Base-by-base conservation (phyloP, 2,329 filamentous ascomycete genomes). In the Aspergillus ochraceus region DNA sequence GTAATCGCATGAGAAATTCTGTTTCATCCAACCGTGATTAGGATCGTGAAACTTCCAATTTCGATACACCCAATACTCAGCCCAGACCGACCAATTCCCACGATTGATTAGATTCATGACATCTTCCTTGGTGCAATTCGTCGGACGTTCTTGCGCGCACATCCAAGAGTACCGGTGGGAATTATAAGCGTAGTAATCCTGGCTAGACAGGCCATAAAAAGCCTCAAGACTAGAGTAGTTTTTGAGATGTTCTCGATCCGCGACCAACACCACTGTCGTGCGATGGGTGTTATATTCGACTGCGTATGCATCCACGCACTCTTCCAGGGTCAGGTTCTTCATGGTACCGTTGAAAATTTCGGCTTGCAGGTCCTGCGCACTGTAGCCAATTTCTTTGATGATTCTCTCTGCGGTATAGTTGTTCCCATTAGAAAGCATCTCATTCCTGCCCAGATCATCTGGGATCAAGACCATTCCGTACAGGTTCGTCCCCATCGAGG, bases 291-390 rank as follows among this genome's bases (percentile, higher is more conserved):
- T 58, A 6, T 45, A 61, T 12, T 61, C 36, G 11, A 49, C 49
- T 4, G 54, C 32, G 12, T 61, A 61, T 24, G 36, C 47, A 6
- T 58, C 20, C 17, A 61, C 11, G 22, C 58, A 62, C 8, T 55
- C 47, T 12, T 29, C 6, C 2, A 51, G 39, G 12, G 19, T 58
- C 36, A 58, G 14, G 2, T 53, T 57, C 5, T 20, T 50, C 12
- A 54, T 55, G 4, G 59, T 55, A 9, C 59, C 59, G 20, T 60
- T 55, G 26, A 58, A 60, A 0, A 61, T 58, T 9, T 56, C 46
- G 0, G 49, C 32, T 19, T 26, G 57, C 12, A 61, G 22, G 8
- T 53, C 19, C 24, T 49, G 36, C 5, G 60, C 49, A 2, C 53
- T 57, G 29, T 42, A 50, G 12, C 57, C 60, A 5, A 62, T n/a